A percentile compares a stretch with the other conserved stretches of the same genome.
These are phyloP conservation scores for Penicillium egyptiacum DNA, from an alignment of 495 filamentous ascomycete genomes.

Conservation along the genomic window DNA sequence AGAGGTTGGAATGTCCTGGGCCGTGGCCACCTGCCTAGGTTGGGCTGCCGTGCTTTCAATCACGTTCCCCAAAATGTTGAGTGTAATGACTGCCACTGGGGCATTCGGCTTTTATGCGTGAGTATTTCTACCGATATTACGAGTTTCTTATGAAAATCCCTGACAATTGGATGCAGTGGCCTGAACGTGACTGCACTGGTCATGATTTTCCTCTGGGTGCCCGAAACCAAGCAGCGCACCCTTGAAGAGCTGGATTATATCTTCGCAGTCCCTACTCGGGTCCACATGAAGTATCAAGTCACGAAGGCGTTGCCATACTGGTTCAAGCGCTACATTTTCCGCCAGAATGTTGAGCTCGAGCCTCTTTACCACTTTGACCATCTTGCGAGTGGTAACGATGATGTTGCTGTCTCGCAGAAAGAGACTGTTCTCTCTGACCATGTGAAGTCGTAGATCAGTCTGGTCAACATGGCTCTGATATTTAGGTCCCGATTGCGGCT, in stretches of 20 bases:
- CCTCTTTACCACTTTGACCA: slow-evolving; percentile 65
- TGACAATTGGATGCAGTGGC: slow-evolving; percentile 45
- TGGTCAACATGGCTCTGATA: not conserved
- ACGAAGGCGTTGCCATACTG: slow-evolving; percentile 66
- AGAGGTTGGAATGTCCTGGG: slow-evolving; percentile 74
- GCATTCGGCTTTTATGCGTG: slow-evolving; percentile 53
- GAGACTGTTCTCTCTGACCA: slow-evolving; percentile 10
- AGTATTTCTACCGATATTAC: slow-evolving; percentile 15
- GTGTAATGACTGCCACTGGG: slow-evolving; percentile 53
- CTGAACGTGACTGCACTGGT: slow-evolving; percentile 68
- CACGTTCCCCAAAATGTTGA: slow-evolving; percentile 67
- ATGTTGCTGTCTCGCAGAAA: not conserved
- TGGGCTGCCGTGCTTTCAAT: slow-evolving; percentile 74
- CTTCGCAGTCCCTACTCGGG: slow-evolving; percentile 67
- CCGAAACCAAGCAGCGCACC: slow-evolving; percentile 77
- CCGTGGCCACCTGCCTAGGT: slow-evolving; percentile 69
- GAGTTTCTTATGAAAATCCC: not conserved
- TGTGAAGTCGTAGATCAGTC: not conserved
- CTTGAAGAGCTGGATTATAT: slow-evolving; percentile 86
- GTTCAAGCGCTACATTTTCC: slow-evolving; percentile 65
- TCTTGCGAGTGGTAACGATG: slow-evolving; percentile 14
- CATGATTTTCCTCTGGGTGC: slow-evolving; percentile 73
- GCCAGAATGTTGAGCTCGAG: slow-evolving; percentile 52
- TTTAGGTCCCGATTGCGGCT: not conserved
- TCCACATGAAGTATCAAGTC: slow-evolving; percentile 65